These are phyloP conservation scores for Solanum pimpinellifolium DNA, from an alignment of 257 asterid genomes.

Conservation along the genomic window DNA sequence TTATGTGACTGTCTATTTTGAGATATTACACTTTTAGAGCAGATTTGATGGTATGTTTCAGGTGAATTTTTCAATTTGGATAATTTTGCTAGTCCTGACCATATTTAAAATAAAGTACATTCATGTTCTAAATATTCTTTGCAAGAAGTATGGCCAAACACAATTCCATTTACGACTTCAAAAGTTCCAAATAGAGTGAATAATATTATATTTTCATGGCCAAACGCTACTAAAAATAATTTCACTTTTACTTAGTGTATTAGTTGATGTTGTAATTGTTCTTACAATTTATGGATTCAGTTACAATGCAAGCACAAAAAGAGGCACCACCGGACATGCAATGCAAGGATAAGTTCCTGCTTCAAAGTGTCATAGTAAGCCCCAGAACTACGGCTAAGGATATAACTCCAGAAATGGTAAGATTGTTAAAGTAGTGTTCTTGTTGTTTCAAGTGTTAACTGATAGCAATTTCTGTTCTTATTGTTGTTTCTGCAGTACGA, in stretches of 20 bases:
- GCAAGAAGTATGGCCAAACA: not conserved
- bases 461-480: not conserved
- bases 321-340: slow-evolving; percentile 87
- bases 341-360: slow-evolving; percentile 96
- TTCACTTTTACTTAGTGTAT: not conserved
- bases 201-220: not conserved
- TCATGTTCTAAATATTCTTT: not conserved
- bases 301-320: slow-evolving; percentile 98
- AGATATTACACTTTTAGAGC: not conserved
- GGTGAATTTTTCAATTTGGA: not conserved
- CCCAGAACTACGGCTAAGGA: slow-evolving; percentile 60
- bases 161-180: not conserved
- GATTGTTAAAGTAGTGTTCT: not conserved
- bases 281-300: slow-evolving; percentile 22
- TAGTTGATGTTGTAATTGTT: not conserved
- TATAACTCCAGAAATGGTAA: slow-evolving; percentile 74
- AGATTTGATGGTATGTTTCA: not conserved
- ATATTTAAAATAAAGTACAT: not conserved
- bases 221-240: not conserved
- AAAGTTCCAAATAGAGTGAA: not conserved
- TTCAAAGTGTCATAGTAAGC: slow-evolving; percentile 56
- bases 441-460: not conserved
- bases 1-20: not conserved
- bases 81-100: not conserved
- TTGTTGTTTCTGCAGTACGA: not conserved